Percentiles rank a stretch among this genome's conserved stretches.
Conservation (phyloP, 306 rosid species). For the Spatholobus suberectus region DNA sequence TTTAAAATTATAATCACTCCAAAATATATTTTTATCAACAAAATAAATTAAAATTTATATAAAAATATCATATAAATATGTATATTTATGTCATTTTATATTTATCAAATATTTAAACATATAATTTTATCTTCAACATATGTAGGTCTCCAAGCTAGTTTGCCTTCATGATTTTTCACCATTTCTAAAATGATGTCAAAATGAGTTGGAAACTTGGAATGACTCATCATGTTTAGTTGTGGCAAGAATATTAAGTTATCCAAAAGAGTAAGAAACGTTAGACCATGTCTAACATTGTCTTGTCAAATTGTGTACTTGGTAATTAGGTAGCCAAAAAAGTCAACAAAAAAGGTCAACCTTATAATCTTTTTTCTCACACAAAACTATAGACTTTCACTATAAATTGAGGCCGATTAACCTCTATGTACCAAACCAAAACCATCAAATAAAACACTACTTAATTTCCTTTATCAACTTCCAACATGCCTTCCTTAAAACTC, state of each 20-base stretch:
- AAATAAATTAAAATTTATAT: too few relatives aligned
- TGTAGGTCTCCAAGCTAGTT: neutral
- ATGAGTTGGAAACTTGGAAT: neutral
- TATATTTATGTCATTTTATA: too few relatives aligned
- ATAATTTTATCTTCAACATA: neutral
- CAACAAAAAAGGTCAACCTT: constrained; percentile 23
- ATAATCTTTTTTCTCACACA: too few relatives aligned
- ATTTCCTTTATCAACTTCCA: neutral
- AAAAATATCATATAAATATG: too few relatives aligned
- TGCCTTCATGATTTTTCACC: neutral
- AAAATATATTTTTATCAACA: too few relatives aligned
- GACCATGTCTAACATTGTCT: neutral
- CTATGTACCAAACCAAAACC: neutral
- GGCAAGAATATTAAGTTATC: neutral
- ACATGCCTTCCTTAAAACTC: constrained; percentile 28
- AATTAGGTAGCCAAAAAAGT: neutral
- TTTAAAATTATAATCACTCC: too few relatives aligned
- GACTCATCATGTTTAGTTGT: neutral
- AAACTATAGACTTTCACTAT: neutral
- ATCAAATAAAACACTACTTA: neutral
- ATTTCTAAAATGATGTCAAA: neutral
- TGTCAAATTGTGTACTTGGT: neutral
- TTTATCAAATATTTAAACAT: too few relatives aligned
- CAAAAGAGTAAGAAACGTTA: neutral
- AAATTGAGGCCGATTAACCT: neutral